These are phyloP conservation scores for Penicillium flavigenum DNA, from an alignment of 495 filamentous ascomycete genomes.

Conservation along the genomic window DNA sequence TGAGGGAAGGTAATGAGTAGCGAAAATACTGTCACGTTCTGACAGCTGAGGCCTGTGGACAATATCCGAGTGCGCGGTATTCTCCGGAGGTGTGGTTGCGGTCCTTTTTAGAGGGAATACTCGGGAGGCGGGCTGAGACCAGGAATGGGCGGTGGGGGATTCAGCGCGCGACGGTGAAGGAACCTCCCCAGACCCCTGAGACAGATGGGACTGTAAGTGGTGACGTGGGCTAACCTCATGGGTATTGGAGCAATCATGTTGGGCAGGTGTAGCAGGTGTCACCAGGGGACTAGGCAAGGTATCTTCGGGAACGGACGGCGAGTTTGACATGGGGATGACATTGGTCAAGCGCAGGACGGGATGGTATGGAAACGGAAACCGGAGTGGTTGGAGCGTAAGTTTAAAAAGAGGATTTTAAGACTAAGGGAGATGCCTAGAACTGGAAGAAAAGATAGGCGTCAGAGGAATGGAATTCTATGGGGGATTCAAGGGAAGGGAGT, in stretches of 20 bases:
- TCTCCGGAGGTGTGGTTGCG: slow-evolving; percentile 32
- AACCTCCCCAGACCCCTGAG: slow-evolving; percentile 34
- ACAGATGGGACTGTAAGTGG: slow-evolving; percentile 35
- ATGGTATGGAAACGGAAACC: slow-evolving; percentile 30
- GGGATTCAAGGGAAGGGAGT: slow-evolving; percentile 3
- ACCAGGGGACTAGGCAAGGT: slow-evolving; percentile 49
- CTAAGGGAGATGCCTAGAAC: neutral
- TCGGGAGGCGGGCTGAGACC: slow-evolving; percentile 32
- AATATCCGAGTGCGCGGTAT: slow-evolving; percentile 26
- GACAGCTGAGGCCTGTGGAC: slow-evolving; percentile 53
- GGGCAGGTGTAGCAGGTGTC: slow-evolving; percentile 49
- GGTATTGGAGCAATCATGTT: slow-evolving; percentile 47
- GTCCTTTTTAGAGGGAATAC: slow-evolving; percentile 42
- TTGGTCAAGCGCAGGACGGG: slow-evolving; percentile 46
- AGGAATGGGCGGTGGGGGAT: slow-evolving; percentile 42
- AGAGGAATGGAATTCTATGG: slow-evolving; percentile 15
- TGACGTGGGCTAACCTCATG: slow-evolving; percentile 45
- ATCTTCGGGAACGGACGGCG: slow-evolving; percentile 49
- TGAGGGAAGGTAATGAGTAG: slow-evolving; percentile 56
- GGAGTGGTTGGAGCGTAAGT: slow-evolving; percentile 9
- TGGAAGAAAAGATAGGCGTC: slow-evolving; percentile 11
- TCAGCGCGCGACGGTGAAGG: slow-evolving; percentile 43
- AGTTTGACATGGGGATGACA: slow-evolving; percentile 58
- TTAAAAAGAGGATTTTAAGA: neutral
- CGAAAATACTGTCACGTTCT: slow-evolving; percentile 64